Percentiles rank a stretch among this genome's conserved stretches.
These are phyloP conservation scores for Apium graveolens DNA, from an alignment of 129 eudicot species.

Conservation along the genomic window DNA sequence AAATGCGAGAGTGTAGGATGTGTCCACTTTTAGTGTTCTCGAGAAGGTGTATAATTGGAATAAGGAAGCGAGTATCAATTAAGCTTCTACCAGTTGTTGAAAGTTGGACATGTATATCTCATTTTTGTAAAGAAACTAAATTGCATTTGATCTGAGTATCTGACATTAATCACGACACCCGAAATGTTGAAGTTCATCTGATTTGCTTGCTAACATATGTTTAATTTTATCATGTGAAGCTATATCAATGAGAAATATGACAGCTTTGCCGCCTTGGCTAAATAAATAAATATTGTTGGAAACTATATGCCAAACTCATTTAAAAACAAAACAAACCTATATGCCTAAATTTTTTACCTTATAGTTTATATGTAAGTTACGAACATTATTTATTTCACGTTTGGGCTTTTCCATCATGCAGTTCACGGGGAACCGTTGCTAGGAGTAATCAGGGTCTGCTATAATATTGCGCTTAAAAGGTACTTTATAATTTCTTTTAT, in stretches of 20 bases:
- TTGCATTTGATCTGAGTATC: neutral
- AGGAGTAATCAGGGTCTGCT: constrained; percentile 89
- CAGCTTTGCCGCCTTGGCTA: neutral
- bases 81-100: neutral
- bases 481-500: constrained; percentile 15
- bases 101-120: neutral
- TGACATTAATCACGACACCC: neutral
- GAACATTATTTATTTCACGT: neutral
- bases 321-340: neutral
- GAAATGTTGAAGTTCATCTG: neutral
- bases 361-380: neutral
- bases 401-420: constrained; percentile 26
- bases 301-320: neutral
- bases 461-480: constrained; percentile 97
- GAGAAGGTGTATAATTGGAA: neutral
- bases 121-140: neutral
- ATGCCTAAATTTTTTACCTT: neutral
- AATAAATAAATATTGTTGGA: neutral
- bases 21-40: neutral
- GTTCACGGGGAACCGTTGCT: constrained; percentile 97
- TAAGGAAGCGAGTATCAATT: neutral
- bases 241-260: neutral
- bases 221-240: neutral
- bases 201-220: neutral
- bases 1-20: neutral